Evolutionary conservation across 768 basidiomycete species (phyloP), one percentile per base, ranked within the genome.

Genomic region (Kwoniella bestiolae): DNA sequence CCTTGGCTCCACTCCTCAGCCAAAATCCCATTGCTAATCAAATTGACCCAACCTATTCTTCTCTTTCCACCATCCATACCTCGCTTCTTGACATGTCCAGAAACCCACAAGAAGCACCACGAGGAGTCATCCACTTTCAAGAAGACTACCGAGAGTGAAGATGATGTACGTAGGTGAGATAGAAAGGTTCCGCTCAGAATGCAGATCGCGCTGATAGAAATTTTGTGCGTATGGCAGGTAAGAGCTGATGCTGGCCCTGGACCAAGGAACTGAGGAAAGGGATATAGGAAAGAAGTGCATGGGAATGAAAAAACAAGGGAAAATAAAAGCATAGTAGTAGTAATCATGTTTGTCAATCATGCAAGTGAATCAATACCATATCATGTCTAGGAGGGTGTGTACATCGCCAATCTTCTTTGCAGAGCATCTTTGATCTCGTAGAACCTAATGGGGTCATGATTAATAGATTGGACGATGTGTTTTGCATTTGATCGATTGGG

Each of bases 71-170:
- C 35, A 16, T 38, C 18, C 35, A n/a, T 57, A 44, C 26, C 11
- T 31, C 18, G 7, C 7, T 25, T 44, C 31, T 38, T 16, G 35
- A 41, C 38, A 41, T 18, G 18, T 4, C 5, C 53, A 65, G 56
- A 65, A 45, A 65, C 55, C 11, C 55, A 65, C 35, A 50, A 65
- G 49, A 53, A 38, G 35, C 60, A 62, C 51, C 34, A 50, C 14
- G 32, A 52, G 46, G n/a, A 55, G 12, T 52, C 35, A 51, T 51
- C 50, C 14, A 26, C 50, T 12, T 21, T 51, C 50, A 51, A 28
- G 23, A 51, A 51, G 50, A 51, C 25, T n/a, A 47, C 55, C 32
- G 52, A 64, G 21, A 58, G 41, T 46, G 56, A 58, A 31, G 56
- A 58, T n/a, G 56, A 58, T 46, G 56, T 58, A n/a, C 56, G 56